Evolutionary conservation across 139 green algal genomes (phyloP).

Genomic region (Asterochloris sp.): DNA sequence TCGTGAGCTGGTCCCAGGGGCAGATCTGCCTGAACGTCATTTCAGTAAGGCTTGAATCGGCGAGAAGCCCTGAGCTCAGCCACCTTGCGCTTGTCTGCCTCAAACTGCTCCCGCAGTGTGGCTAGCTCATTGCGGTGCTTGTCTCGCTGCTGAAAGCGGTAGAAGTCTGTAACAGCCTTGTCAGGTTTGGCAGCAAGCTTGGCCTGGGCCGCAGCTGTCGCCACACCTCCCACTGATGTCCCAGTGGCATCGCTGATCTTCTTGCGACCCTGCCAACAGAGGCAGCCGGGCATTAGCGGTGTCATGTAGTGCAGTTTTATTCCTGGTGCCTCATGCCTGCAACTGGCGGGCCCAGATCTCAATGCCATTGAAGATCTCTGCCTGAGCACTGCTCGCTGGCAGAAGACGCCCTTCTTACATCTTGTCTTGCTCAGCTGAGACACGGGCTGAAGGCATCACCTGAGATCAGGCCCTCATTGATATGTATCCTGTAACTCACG

Average conservation of each 20-base stretch:
- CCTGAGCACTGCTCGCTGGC: not conserved
- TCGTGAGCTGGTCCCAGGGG: too few relatives aligned
- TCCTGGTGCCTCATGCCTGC: not conserved
- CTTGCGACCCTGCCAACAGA: conserved; percentile 34
- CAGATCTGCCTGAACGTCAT: too few relatives aligned
- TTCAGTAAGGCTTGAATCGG: conserved; percentile 25
- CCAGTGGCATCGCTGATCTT: conserved; percentile 36
- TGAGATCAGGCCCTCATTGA: not conserved
- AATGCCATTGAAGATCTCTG: not conserved
- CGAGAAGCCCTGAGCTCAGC: conserved; percentile 13
- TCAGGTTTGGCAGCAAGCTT: conserved; percentile 23
- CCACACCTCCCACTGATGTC: conserved; percentile 48
- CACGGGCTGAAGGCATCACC: too few relatives aligned
- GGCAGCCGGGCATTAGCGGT: not conserved
- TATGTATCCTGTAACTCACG: not conserved
- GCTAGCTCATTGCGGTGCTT: conserved; percentile 37
- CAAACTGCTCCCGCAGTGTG: conserved; percentile 18
- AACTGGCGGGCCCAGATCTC: not conserved
- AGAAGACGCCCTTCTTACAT: not conserved
- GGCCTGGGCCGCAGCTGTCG: conserved; percentile 41
- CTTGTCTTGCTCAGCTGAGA: not conserved
- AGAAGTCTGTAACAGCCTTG: conserved; percentile 54
- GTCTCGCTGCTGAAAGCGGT: conserved; percentile 75
- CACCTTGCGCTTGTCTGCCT: conserved; percentile 23
- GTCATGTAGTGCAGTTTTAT: not conserved